Evolutionary conservation across 2,329 filamentous ascomycete species (phyloP).

Genomic region (Sporothrix brunneoviolacea): DNA sequence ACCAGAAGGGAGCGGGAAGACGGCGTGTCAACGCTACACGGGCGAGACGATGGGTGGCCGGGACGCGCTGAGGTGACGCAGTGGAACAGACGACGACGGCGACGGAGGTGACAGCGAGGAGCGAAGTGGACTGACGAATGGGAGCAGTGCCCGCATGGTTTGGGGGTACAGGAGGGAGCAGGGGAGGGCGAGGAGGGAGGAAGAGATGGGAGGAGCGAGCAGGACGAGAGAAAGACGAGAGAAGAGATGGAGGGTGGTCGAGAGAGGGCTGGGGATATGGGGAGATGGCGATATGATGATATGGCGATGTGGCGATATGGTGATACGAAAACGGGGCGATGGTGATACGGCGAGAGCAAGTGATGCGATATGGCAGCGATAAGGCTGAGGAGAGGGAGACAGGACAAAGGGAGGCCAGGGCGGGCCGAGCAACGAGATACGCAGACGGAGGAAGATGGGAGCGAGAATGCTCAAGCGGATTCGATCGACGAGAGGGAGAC

Average conservation of each 20-base stretch:
- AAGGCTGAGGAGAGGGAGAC: constrained; percentile 6
- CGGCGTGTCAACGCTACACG: constrained; percentile 6
- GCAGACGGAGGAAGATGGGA: too few species aligned
- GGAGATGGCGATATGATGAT: constrained; percentile 1
- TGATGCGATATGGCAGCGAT: constrained; percentile 4
- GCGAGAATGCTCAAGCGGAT: too few species aligned
- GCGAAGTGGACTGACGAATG: constrained; percentile 11
- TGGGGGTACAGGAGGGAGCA: background rate
- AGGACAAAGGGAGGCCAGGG: background rate
- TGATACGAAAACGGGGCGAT: constrained; percentile 1
- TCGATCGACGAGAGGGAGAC: too few species aligned
- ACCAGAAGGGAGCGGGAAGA: background rate
- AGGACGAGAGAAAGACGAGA: background rate
- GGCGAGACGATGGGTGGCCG: constrained; percentile 2
- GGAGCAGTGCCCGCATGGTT: constrained; percentile 13
- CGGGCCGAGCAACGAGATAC: background rate
- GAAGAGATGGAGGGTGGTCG: background rate
- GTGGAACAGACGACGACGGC: constrained; percentile 5
- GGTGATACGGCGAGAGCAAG: constrained; percentile 5
- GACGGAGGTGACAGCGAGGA: background rate
- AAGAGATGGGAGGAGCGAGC: background rate
- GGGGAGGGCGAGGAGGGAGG: background rate
- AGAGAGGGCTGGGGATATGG: background rate
- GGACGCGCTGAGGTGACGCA: background rate
- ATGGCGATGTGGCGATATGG: constrained; percentile 4